A percentile compares a stretch with the other conserved stretches of the same genome.
These are phyloP conservation scores for Pezicula radicicola DNA, from an alignment of 2,329 filamentous ascomycete species.

Conservation along the genomic window DNA sequence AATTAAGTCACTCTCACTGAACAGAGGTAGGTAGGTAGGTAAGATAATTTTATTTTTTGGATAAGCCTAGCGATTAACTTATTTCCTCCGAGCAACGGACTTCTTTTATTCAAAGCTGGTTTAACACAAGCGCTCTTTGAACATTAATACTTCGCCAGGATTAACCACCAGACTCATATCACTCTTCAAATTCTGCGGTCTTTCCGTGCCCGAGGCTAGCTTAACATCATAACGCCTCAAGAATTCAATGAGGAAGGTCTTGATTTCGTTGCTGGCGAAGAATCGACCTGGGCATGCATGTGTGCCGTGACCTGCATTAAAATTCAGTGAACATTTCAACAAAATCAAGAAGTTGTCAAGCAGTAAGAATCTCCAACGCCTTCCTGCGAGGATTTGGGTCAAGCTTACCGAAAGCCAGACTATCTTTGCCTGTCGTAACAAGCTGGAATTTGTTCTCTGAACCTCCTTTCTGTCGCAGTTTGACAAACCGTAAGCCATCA, in stretches of 20 bases:
- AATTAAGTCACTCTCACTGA: no score
- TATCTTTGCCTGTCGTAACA: conserved; percentile 17
- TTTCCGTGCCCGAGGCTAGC: neutral
- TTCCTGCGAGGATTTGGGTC: neutral
- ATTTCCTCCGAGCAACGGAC: no score
- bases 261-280: conserved; percentile 2
- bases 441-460: conserved; percentile 8
- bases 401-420: conserved; percentile 31
- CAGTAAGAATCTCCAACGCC: neutral
- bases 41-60: no score
- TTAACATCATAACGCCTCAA: neutral
- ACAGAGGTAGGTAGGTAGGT: no score
- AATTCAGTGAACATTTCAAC: neutral
- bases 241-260: neutral
- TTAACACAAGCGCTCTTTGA: neutral
- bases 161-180: neutral
- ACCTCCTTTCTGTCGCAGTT: neutral
- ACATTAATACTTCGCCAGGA: neutral
- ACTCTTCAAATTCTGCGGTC: neutral
- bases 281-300: conserved; percentile 4
- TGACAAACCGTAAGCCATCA: conserved; percentile 1
- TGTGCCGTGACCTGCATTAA: neutral
- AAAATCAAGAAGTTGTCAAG: no score
- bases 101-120: no score
- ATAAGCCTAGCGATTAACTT: no score